Conservation (phyloP, 345 rosid species). For the Cardamine resedifolia region DNA sequence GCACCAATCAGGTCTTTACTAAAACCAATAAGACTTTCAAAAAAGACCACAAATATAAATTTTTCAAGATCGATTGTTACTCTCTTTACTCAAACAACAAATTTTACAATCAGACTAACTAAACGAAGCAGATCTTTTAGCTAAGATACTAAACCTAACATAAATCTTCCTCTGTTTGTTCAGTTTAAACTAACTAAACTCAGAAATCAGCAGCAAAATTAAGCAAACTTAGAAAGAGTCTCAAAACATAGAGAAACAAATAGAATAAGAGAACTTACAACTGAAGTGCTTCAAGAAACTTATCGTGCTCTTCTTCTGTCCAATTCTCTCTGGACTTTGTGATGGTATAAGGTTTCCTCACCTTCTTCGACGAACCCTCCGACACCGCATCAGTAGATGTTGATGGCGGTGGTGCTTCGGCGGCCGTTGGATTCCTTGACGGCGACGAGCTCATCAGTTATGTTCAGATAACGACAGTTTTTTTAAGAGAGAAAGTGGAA, state of each 20-base stretch:
- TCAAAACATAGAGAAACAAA: not conserved
- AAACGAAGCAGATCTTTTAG: not conserved
- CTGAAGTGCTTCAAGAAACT: slow-evolving; percentile 97
- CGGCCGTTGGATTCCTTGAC: slow-evolving; percentile 35
- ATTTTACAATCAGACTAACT: not conserved
- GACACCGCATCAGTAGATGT: slow-evolving; percentile 37
- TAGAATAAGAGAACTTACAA: slow-evolving; percentile 45
- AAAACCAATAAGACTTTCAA: not conserved
- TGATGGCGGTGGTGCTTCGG: slow-evolving; percentile 43
- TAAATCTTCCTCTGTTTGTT: not conserved
- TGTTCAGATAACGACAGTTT: slow-evolving; percentile 1
- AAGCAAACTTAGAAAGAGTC: not conserved
- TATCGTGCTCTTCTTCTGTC: slow-evolving; percentile 98
- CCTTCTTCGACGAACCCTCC: slow-evolving; percentile 62
- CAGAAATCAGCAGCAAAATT: not conserved
- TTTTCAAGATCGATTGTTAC: not conserved
- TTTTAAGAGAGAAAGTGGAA: slow-evolving; percentile 21
- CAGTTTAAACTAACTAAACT: not conserved
- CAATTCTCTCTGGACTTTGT: slow-evolving; percentile 99
- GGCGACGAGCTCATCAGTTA: slow-evolving; percentile 42
- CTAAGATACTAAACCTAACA: not conserved
- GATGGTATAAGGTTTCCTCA: slow-evolving; percentile 95
- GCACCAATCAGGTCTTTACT: not conserved
- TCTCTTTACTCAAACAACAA: not conserved
- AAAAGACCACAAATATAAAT: not conserved